A percentile compares a stretch with the other conserved stretches of the same genome.
Conservation (phyloP, 768 basidiomycete species). For the Boletus subcaerulescens region DNA sequence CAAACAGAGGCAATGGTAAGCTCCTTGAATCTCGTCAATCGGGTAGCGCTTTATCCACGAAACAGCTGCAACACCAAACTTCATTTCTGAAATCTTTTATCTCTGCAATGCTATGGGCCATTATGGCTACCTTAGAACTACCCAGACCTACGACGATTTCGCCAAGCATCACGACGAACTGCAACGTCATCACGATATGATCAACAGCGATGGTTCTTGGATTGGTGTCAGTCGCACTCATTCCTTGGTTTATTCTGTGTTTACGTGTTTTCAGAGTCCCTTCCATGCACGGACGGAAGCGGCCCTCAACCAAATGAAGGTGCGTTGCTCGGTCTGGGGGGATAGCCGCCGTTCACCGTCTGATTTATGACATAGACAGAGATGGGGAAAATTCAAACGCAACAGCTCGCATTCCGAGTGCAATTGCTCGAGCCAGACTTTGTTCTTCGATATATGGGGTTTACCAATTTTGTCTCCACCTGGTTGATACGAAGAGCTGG, state of each 20-base stretch:
- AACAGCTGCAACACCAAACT: constrained; percentile 72
- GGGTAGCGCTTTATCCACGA: not conserved
- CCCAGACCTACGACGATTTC: constrained; percentile 71
- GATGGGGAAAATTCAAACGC: constrained; percentile 64
- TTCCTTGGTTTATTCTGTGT: not conserved
- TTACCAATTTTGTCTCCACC: constrained; percentile 86
- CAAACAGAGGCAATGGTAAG: constrained; percentile 48
- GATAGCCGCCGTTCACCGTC: not conserved
- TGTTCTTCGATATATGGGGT: constrained; percentile 71
- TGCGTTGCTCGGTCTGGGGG: constrained; percentile 17
- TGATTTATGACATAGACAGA: constrained; percentile 48
- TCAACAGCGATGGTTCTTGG: constrained; percentile 79
- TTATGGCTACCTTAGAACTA: constrained; percentile 81
- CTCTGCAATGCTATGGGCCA: constrained; percentile 84
- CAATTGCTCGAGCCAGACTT: constrained; percentile 88
- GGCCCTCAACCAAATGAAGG: constrained; percentile 76
- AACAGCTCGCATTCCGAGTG: constrained; percentile 77
- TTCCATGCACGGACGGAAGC: constrained; percentile 75
- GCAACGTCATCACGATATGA: constrained; percentile 69
- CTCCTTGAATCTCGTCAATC: not conserved
- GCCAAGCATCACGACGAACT: constrained; percentile 74
- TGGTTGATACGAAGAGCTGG: constrained; percentile 94
- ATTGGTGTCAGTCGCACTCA: constrained; percentile 56
- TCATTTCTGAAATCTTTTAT: constrained; percentile 95
- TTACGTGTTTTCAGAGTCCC: constrained; percentile 48